Percentiles rank a stretch among this genome's conserved stretches.
Conservation (phyloP, 2,329 filamentous ascomycete species). For the Graphilbum fragrans region DNA sequence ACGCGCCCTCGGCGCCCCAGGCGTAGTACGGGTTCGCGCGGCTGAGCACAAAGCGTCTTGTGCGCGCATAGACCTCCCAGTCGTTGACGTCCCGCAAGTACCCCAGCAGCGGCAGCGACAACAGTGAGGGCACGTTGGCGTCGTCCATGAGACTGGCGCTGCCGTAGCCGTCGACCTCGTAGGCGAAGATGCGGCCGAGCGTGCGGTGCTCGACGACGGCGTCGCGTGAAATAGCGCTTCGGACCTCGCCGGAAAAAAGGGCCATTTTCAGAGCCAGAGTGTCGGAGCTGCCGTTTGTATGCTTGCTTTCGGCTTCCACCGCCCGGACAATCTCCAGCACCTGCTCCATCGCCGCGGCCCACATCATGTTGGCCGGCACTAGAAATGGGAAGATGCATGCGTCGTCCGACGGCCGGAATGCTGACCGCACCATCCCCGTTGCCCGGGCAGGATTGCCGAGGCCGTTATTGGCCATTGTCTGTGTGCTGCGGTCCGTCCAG, state of each 20-base stretch:
- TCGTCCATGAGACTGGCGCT: slow-evolving; percentile 57
- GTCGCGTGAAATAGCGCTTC: slow-evolving; percentile 54
- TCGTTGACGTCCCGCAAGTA: slow-evolving; percentile 31
- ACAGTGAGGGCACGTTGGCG: slow-evolving; percentile 56
- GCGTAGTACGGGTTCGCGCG: slow-evolving; percentile 68
- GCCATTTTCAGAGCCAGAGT: too few species aligned
- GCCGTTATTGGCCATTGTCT: slow-evolving; percentile 62
- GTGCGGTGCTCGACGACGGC: slow-evolving; percentile 51
- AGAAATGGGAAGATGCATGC: slow-evolving; percentile 65
- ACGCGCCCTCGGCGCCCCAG: slow-evolving; percentile 42
- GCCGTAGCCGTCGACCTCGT: slow-evolving; percentile 66
- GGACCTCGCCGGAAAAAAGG: slow-evolving; percentile 48
- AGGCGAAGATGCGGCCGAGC: slow-evolving; percentile 61
- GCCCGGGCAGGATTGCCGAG: slow-evolving; percentile 66
- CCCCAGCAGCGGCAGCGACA: slow-evolving; percentile 52
- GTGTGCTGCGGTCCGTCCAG: slow-evolving; percentile 57
- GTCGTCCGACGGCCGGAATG: slow-evolving; percentile 70
- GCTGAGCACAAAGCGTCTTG: slow-evolving; percentile 22
- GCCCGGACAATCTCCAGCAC: neutral
- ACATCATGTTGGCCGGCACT: slow-evolving; percentile 69
- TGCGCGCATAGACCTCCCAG: slow-evolving; percentile 65
- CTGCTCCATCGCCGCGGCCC: slow-evolving; percentile 51
- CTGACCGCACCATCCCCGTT: slow-evolving; percentile 63
- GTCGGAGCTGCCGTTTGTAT: slow-evolving; percentile 29
- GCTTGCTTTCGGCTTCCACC: slow-evolving; percentile 10